Base-by-base conservation (phyloP, 108 stramenopile species). In the Cafeteria roenbergensis region DNA sequence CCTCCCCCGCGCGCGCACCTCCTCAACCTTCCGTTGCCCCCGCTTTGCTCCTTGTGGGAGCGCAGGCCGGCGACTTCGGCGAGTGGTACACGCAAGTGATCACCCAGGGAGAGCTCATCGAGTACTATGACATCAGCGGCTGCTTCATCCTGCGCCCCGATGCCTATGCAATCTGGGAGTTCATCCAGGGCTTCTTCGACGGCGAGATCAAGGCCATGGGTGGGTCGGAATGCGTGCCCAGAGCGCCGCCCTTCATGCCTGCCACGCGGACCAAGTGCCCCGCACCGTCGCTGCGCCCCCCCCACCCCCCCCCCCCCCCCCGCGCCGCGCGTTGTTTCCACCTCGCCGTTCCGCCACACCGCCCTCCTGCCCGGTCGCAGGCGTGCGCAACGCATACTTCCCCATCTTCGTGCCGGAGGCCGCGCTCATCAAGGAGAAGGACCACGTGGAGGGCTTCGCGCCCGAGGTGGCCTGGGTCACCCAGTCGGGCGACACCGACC, bases 101-200 rank as follows among this genome's bases (percentile, higher is more conserved):
- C 72, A 90, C 90, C 1, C 76, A 91, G 52, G 83, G 86, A 22
- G 97, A 99, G 79, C 95, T 99, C 94, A 99, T 99, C 62, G 91
- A 93, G 57, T 99, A 96, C 79, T 92, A 91, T 70, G 92, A 96
- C 67, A 93, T 99, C 65, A 84, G 84, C 56, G 97, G 97, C n/a
- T 99, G 97, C 70, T 99, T 96, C 78, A 93, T 99, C 63, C 75
- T 99, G 26, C 91, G 97, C 64, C 97, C 97, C 30, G 95, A 93
- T 93, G 84, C 86, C 25, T 99, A 88, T 77, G 87, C 88, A 74
- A 93, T 99, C 66, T 99, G 97, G 97, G 97, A 99, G 75, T 55
- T 85, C 31, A 94, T 99, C 63, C 97, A 99, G 82, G 71, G 80
- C 35, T 93, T 88, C 88, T 89, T 95, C 79, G 93, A 95, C 73